These are phyloP conservation scores for Neurospora tetraspora DNA, from an alignment of 495 filamentous ascomycete species.

Conservation along the genomic window DNA sequence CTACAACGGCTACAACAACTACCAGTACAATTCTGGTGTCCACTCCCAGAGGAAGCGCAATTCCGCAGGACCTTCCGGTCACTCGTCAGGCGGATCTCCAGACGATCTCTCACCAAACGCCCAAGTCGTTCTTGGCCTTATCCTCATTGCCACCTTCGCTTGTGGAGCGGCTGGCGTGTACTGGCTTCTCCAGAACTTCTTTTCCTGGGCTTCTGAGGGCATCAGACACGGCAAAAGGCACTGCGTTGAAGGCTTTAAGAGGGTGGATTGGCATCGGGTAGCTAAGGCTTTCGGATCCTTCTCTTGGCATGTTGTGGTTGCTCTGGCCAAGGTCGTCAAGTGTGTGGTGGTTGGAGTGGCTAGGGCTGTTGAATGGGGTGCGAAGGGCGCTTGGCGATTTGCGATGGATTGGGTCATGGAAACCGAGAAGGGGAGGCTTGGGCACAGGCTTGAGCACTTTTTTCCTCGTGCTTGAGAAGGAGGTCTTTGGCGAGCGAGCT, in stretches of 20 bases:
- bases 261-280: not conserved
- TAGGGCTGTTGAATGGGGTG: not conserved
- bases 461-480: too few relatives aligned
- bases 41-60: not conserved
- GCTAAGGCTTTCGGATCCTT: not conserved
- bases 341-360: not conserved
- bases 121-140: not conserved
- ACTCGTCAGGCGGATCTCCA: not conserved
- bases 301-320: not conserved
- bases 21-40: not conserved
- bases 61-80: not conserved
- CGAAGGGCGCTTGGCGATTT: not conserved
- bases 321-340: not conserved
- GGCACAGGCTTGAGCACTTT: too few relatives aligned
- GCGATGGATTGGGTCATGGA: not conserved
- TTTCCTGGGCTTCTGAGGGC: not conserved
- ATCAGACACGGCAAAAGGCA: not conserved
- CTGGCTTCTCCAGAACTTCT: not conserved
- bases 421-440: too few relatives aligned
- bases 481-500: too few relatives aligned
- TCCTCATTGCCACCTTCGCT: not conserved
- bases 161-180: not conserved
- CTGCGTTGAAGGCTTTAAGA: fast-evolving
- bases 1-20: not conserved
- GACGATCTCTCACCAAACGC: not conserved